phyloP scores from a whole-genome alignment of 2,329 filamentous ascomycete species.

The Kalaharituber pfeilii region DNA sequence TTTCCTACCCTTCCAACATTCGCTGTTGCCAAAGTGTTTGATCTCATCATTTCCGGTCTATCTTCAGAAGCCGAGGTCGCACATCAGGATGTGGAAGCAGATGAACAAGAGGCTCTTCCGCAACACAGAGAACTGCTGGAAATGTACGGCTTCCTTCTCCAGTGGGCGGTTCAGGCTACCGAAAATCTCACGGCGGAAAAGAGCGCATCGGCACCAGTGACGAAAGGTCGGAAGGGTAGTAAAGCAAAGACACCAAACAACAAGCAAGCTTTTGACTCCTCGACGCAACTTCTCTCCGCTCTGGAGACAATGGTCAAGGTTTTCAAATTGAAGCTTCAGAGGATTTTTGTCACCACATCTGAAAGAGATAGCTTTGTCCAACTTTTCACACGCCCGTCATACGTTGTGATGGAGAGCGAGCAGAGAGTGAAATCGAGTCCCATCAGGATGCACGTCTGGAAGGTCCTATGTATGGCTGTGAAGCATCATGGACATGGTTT shows the following conservation, averaged over 20 bases:
- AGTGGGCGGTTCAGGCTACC: conserved; percentile 90
- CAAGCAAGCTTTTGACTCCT: conserved; percentile 75
- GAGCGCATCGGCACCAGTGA: conserved; percentile 51
- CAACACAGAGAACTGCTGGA: conserved; percentile 87
- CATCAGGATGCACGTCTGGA: conserved; percentile 93
- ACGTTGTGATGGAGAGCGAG: conserved; percentile 86
- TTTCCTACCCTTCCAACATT: conserved; percentile 61
- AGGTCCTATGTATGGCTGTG: conserved; percentile 85
- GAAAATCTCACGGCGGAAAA: conserved; percentile 90
- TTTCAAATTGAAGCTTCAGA: conserved; percentile 53
- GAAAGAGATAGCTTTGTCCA: conserved; percentile 91
- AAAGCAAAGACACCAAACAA: conserved; percentile 50
- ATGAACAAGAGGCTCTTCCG: conserved; percentile 72
- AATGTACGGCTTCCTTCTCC: conserved; percentile 80
- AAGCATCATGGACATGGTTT: conserved; percentile 97
- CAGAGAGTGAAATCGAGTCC: conserved; percentile 72
- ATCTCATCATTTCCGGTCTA: conserved; percentile 71
- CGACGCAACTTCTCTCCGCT: conserved; percentile 67
- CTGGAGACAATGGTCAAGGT: conserved; percentile 94
- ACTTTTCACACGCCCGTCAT: conserved; percentile 79
- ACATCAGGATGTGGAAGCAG: conserved; percentile 66
- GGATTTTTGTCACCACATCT: conserved; percentile 89
- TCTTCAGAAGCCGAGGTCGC: conserved; percentile 72
- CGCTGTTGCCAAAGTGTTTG: conserved; percentile 80
- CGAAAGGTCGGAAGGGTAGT: conserved; percentile 51